Percentiles rank a stretch among this genome's conserved stretches.
Conservation (phyloP, 371 early-diverging fungal genomes). For the Blakeslea trispora region DNA sequence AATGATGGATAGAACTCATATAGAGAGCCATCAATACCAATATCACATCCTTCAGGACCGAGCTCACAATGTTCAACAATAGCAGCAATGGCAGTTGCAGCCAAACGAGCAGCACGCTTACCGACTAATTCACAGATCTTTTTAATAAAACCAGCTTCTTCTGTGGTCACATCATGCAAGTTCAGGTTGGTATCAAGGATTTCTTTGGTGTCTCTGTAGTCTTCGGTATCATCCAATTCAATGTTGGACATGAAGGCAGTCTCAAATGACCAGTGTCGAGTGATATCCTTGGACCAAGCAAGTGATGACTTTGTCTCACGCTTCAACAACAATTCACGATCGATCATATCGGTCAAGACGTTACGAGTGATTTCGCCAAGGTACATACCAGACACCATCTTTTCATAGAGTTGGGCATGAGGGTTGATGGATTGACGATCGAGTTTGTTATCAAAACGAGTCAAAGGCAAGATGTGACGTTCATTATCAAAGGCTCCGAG, state of each 20-base stretch:
- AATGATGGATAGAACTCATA: slow-evolving; percentile 94
- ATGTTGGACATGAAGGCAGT: slow-evolving; percentile 93
- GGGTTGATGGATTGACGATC: slow-evolving; percentile 86
- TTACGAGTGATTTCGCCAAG: slow-evolving; percentile 91
- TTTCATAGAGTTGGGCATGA: slow-evolving; percentile 84
- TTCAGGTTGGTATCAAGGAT: slow-evolving; percentile 80
- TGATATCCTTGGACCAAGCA: slow-evolving; percentile 65
- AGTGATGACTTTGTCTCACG: slow-evolving; percentile 40
- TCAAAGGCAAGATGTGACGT: slow-evolving; percentile 74
- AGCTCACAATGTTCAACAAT: slow-evolving; percentile 71
- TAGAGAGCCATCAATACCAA: slow-evolving; percentile 94
- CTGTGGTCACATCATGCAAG: slow-evolving; percentile 62
- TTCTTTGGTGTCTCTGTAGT: slow-evolving; percentile 64
- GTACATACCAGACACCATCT: slow-evolving; percentile 96
- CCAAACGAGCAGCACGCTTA: slow-evolving; percentile 84
- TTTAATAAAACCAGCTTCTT: slow-evolving; percentile 83
- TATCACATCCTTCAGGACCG: slow-evolving; percentile 60
- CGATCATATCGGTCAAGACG: slow-evolving; percentile 78
- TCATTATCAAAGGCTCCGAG: slow-evolving; percentile 91
- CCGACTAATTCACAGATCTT: slow-evolving; percentile 86
- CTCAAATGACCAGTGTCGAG: slow-evolving; percentile 79
- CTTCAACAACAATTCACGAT: slow-evolving; percentile 76
- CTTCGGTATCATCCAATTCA: slow-evolving; percentile 75
- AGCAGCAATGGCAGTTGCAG: slow-evolving; percentile 83
- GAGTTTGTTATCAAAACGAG: slow-evolving; percentile 82